Evolutionary conservation across 495 filamentous ascomycete genomes (phyloP).

Genomic region (Penicillium cinerascens): DNA sequence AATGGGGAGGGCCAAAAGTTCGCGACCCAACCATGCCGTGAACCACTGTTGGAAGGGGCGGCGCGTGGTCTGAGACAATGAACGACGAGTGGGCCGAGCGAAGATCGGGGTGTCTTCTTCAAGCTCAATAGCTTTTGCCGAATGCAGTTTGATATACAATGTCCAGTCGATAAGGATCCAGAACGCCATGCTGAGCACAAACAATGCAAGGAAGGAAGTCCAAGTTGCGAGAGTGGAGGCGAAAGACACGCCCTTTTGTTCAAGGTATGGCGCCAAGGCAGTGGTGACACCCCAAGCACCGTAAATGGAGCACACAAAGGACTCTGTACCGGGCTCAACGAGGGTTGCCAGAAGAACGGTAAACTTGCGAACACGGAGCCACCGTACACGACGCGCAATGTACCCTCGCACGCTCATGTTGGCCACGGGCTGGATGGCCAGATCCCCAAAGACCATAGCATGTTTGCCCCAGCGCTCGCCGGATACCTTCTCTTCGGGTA

Average conservation of each 20-base stretch:
- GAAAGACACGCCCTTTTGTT: conserved; percentile 47
- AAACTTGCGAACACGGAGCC: conserved; percentile 92
- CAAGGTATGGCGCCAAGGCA: conserved; percentile 56
- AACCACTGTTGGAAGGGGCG: conserved; percentile 69
- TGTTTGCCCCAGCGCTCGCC: conserved; percentile 67
- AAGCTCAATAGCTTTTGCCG: conserved; percentile 61
- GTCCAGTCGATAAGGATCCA: conserved; percentile 77
- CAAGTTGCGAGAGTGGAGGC: conserved; percentile 53
- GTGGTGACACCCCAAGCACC: conserved; percentile 76
- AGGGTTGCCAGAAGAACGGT: conserved; percentile 85
- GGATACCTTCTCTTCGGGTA: conserved; percentile 41
- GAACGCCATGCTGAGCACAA: conserved; percentile 56
- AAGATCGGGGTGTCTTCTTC: conserved; percentile 73
- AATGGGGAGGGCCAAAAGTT: conserved; percentile 77
- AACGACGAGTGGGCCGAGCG: conserved; percentile 42
- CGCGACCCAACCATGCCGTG: conserved; percentile 79
- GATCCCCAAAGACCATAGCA: conserved; percentile 74
- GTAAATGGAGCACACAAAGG: conserved; percentile 75
- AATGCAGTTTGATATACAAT: conserved; percentile 71
- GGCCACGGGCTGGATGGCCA: conserved; percentile 85
- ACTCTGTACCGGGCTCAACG: conserved; percentile 92
- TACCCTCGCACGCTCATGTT: conserved; percentile 77
- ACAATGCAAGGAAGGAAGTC: conserved; percentile 61
- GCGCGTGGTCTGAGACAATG: conserved; percentile 28
- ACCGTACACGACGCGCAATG: conserved; percentile 78